A percentile compares a stretch with the other conserved stretches of the same genome.
phyloP scores from a whole-genome alignment of 2,329 filamentous ascomycete species.

The Emmonsiellopsis sp. region DNA sequence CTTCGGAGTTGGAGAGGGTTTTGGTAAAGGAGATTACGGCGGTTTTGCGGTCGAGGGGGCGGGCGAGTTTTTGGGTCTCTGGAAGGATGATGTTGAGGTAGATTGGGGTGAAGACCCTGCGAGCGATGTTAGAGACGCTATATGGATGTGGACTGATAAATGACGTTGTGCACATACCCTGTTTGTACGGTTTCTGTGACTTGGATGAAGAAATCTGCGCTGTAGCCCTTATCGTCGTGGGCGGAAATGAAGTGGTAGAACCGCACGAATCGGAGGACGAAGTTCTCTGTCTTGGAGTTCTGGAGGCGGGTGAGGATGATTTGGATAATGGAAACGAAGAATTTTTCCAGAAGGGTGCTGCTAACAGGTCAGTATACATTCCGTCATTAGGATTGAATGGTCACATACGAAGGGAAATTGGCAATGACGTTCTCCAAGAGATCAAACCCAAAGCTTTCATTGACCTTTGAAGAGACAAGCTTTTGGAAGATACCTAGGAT shows the following conservation, averaged over 20 bases:
- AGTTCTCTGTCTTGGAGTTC: conserved; percentile 70
- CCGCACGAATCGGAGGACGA: conserved; percentile 78
- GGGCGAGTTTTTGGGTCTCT: conserved; percentile 77
- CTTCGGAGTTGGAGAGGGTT: conserved; percentile 74
- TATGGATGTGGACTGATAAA: conserved; percentile 8
- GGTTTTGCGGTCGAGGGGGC: conserved; percentile 83
- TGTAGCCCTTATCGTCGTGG: conserved; percentile 68
- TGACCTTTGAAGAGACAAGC: conserved; percentile 69
- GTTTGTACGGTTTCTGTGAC: conserved; percentile 74
- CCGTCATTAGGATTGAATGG: neutral
- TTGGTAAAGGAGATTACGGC: conserved; percentile 91
- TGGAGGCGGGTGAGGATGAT: conserved; percentile 67
- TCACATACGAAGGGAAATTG: conserved; percentile 60
- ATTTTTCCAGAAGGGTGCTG: conserved; percentile 59
- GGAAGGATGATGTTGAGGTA: conserved; percentile 83
- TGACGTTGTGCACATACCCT: conserved; percentile 35
- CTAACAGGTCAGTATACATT: neutral
- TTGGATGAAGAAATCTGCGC: conserved; percentile 83
- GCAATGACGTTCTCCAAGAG: conserved; percentile 72
- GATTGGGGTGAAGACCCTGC: conserved; percentile 58
- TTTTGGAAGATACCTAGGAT: conserved; percentile 96
- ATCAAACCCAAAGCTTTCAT: conserved; percentile 81
- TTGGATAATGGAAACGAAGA: conserved; percentile 70
- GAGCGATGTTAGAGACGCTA: conserved; percentile 2
- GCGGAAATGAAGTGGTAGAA: conserved; percentile 92